These are phyloP conservation scores for Vitis cinerea DNA, from an alignment of 164 flowering plant genomes.

Conservation along the genomic window DNA sequence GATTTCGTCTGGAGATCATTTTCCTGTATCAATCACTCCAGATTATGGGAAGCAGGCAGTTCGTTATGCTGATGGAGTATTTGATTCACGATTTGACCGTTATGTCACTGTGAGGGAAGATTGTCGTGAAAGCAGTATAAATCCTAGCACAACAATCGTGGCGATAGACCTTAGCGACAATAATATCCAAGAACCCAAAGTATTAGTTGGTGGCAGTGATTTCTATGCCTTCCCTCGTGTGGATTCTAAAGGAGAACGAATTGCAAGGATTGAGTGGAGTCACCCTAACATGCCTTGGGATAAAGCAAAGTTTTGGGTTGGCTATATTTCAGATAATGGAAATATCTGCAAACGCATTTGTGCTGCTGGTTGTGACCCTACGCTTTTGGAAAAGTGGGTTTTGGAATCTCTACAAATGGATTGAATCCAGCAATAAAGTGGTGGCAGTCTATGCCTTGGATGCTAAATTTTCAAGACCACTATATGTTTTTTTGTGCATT, in stretches of 20 bases:
- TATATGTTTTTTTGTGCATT: slow-evolving; percentile 78
- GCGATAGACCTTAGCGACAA: slow-evolving; percentile 39
- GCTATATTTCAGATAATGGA: slow-evolving; percentile 75
- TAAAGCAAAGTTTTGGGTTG: slow-evolving; percentile 92
- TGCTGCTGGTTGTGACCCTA: slow-evolving; percentile 80
- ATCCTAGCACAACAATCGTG: slow-evolving; percentile 68
- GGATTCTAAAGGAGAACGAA: slow-evolving; percentile 61
- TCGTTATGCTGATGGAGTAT: slow-evolving; percentile 53
- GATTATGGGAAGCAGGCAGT: slow-evolving; percentile 43
- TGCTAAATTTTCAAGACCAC: slow-evolving; percentile 87
- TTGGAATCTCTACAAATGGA: slow-evolving; percentile 95
- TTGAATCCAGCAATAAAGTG: slow-evolving; percentile 63
- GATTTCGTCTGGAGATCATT: slow-evolving; percentile 35
- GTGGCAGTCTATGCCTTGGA: slow-evolving; percentile 56
- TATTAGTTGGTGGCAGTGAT: slow-evolving; percentile 78
- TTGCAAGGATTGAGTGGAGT: slow-evolving; percentile 94
- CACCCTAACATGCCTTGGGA: slow-evolving; percentile 99
- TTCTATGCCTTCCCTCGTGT: slow-evolving; percentile 96
- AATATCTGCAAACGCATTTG: slow-evolving; percentile 61
- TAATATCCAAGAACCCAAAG: slow-evolving; percentile 66
- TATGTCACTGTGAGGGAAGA: slow-evolving; percentile 57
- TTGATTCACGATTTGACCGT: slow-evolving; percentile 40
- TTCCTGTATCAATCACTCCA: slow-evolving; percentile 43
- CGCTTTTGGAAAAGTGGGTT: slow-evolving; percentile 71
- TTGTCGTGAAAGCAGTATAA: slow-evolving; percentile 59